phyloP scores from a whole-genome alignment of 176 grass and related monocot species.

The Stipa capillata region DNA sequence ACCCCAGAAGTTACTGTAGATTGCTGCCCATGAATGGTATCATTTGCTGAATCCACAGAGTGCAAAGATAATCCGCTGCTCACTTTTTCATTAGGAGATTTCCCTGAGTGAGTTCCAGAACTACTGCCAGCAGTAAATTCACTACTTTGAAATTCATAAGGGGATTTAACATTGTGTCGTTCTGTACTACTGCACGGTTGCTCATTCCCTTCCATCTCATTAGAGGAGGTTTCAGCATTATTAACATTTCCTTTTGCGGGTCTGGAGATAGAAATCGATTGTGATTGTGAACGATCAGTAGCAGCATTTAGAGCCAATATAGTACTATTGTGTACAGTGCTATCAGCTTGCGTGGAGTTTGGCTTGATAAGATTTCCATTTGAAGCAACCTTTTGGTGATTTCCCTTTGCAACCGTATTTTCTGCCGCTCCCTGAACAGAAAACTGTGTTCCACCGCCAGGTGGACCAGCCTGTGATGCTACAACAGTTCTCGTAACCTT shows the following conservation, averaged over 20 bases:
- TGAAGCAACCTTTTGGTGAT: constrained; percentile 43
- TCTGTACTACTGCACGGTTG: constrained; percentile 11
- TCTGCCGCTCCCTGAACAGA: constrained; percentile 32
- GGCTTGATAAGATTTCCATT: constrained; percentile 43
- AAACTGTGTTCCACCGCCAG: constrained; percentile 25
- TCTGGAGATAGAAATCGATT: constrained; percentile 4
- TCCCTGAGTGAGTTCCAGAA: constrained; percentile 1
- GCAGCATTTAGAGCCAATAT: constrained; percentile 24
- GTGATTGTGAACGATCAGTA: constrained; percentile 25
- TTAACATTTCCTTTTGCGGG: constrained; percentile 16
- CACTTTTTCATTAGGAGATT: constrained; percentile 12
- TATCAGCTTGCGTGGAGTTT: constrained; percentile 25
- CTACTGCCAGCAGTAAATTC: neutral
- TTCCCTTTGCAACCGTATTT: constrained; percentile 32
- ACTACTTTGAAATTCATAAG: neutral
- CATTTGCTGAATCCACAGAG: constrained; percentile 9
- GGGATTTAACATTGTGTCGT: neutral
- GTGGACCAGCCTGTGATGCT: constrained; percentile 39
- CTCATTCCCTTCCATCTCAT: constrained; percentile 20
- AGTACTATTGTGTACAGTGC: constrained; percentile 14
- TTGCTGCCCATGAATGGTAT: constrained; percentile 5
- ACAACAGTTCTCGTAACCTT: constrained; percentile 79
- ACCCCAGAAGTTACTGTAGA: constrained; percentile 8
- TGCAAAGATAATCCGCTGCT: constrained; percentile 16
- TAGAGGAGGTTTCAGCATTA: constrained; percentile 14